Percentiles rank a stretch among this genome's conserved stretches.
These are phyloP conservation scores for Wickerhamiella lipophila DNA, from an alignment of 805 yeast genomes.

Conservation along the genomic window DNA sequence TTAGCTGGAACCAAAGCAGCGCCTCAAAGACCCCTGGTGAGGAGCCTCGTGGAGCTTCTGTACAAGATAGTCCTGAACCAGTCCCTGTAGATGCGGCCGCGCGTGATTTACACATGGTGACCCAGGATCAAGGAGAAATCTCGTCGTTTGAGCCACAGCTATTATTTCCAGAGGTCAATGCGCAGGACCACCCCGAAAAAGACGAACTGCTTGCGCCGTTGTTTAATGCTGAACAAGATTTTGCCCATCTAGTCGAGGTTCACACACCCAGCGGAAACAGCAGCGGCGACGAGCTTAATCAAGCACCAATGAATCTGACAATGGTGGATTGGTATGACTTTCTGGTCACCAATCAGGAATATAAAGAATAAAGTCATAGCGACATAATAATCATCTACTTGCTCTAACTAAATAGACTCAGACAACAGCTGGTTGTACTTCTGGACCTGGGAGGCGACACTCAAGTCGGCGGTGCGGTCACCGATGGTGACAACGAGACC, in stretches of 20 bases:
- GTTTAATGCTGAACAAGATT: slow-evolving; percentile 11
- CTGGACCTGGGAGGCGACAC: slow-evolving; percentile 70
- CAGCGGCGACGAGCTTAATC: slow-evolving; percentile 14
- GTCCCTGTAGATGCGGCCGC: slow-evolving; percentile 12
- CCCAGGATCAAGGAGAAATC: slow-evolving; percentile 27
- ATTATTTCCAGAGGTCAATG: slow-evolving; percentile 34
- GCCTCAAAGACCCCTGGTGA: too few species aligned
- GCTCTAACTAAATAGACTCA: slow-evolving; percentile 58
- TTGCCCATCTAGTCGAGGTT: not conserved
- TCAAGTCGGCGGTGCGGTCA: slow-evolving; percentile 91
- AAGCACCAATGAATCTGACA: slow-evolving; percentile 26
- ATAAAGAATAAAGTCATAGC: not conserved
- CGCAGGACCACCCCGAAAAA: not conserved
- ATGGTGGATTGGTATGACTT: slow-evolving; percentile 33
- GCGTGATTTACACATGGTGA: slow-evolving; percentile 26
- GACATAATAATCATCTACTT: slow-evolving; percentile 4
- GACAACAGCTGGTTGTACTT: slow-evolving; percentile 78
- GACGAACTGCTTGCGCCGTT: slow-evolving; percentile 14
- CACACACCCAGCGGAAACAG: not conserved
- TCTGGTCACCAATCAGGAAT: slow-evolving; percentile 20
- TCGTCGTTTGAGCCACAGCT: slow-evolving; percentile 48
- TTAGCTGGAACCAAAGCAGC: not conserved
- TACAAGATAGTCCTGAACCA: not conserved
- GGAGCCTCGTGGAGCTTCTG: not conserved
- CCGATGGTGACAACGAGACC: slow-evolving; percentile 93